Evolutionary conservation across 2,329 filamentous ascomycete species (phyloP).

Genomic region (Penicillium sp.): DNA sequence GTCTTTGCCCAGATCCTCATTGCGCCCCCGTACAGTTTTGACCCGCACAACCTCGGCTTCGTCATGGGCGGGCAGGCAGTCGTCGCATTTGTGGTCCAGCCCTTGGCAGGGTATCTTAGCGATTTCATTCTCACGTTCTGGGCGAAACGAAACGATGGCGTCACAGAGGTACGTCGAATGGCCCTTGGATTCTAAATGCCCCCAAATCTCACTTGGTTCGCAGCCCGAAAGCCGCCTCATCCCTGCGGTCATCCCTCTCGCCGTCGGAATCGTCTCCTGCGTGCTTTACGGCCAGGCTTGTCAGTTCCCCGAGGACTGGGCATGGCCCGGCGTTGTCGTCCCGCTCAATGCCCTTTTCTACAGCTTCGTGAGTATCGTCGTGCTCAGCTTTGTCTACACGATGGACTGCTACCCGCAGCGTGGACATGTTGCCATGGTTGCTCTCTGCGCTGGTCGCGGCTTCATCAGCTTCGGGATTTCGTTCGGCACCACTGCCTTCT

Average conservation of each 20-base stretch:
- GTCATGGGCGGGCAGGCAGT: slow-evolving; percentile 44
- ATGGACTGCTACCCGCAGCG: slow-evolving; percentile 19
- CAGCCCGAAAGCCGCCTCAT: slow-evolving; percentile 19
- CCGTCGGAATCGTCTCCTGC: not conserved
- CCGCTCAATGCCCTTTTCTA: slow-evolving; percentile 20
- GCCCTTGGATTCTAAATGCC: not conserved
- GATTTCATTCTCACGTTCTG: slow-evolving; percentile 39
- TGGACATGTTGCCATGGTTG: slow-evolving; percentile 17
- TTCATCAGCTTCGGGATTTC: slow-evolving; percentile 22
- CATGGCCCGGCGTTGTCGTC: slow-evolving; percentile 16
- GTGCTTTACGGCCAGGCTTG: slow-evolving; percentile 9
- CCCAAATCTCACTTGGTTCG: not conserved
- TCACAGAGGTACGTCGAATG: slow-evolving; percentile 9
- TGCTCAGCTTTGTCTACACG: slow-evolving; percentile 18
- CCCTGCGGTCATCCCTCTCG: slow-evolving; percentile 7
- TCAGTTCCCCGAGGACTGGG: slow-evolving; percentile 12
- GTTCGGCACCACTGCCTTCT: slow-evolving; percentile 19
- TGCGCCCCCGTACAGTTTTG: slow-evolving; percentile 41
- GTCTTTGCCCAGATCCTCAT: slow-evolving; percentile 42
- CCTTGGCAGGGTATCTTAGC: slow-evolving; percentile 42
- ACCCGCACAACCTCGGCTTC: slow-evolving; percentile 34
- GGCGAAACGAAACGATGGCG: slow-evolving; percentile 12
- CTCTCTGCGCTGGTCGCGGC: slow-evolving; percentile 18
- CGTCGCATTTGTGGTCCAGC: slow-evolving; percentile 40
- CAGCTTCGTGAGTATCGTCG: slow-evolving; percentile 17